Percentiles rank a stretch among this genome's conserved stretches.
These are phyloP conservation scores for Pythium folliculosum DNA, from an alignment of 352 stramenopile genomes.

Conservation along the genomic window DNA sequence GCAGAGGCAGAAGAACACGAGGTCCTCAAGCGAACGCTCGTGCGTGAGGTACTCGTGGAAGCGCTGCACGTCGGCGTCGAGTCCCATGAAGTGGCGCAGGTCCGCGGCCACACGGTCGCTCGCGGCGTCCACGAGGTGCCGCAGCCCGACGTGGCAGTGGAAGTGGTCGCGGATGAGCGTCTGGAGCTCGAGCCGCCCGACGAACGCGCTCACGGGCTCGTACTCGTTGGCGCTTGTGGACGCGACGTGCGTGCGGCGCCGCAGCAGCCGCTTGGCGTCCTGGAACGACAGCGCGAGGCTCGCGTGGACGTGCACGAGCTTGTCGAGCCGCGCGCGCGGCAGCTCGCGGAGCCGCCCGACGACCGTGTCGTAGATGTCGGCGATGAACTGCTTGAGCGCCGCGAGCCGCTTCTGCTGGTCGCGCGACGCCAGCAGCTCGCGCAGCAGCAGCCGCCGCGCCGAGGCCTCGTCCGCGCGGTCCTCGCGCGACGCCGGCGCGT, in stretches of 20 bases:
- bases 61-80: slow-evolving; percentile 58
- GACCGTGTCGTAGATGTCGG: slow-evolving; percentile 68
- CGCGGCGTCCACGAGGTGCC: slow-evolving; percentile 51
- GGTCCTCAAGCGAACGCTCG: slow-evolving; percentile 53
- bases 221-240: slow-evolving; percentile 4
- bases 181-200: slow-evolving; percentile 38
- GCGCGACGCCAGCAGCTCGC: slow-evolving; percentile 35
- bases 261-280: slow-evolving; percentile 37
- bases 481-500: slow-evolving; percentile 20
- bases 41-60: slow-evolving; percentile 59
- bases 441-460: slow-evolving; percentile 25
- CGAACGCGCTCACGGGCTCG: slow-evolving; percentile 20
- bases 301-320: slow-evolving; percentile 38
- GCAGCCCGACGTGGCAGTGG: slow-evolving; percentile 57
- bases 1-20: slow-evolving; percentile 65
- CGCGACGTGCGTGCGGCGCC: not conserved
- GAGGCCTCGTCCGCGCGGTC: slow-evolving; percentile 34
- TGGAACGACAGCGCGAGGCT: slow-evolving; percentile 50
- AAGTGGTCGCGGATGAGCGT: slow-evolving; percentile 63
- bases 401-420: slow-evolving; percentile 55
- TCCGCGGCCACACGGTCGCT: slow-evolving; percentile 33
- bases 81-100: slow-evolving; percentile 38
- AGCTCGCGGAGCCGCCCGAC: slow-evolving; percentile 51
- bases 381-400: slow-evolving; percentile 68
- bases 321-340: slow-evolving; percentile 17